phyloP scores from a whole-genome alignment of 208 protist genomes.

The Acanthamoeba royreba region DNA sequence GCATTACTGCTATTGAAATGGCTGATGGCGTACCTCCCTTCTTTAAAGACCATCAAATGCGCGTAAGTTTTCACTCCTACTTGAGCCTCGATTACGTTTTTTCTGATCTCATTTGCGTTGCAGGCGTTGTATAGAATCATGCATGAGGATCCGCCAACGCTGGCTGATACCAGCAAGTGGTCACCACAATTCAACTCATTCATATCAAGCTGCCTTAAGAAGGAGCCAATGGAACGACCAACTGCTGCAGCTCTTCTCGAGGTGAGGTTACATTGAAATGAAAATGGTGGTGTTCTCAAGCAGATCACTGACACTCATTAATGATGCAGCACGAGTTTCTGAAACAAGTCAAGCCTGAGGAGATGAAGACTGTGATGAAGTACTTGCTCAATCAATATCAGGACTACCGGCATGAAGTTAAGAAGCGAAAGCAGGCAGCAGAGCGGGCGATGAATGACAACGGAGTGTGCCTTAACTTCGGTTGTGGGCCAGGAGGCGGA shows the following conservation, averaged over 20 bases:
- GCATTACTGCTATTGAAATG: conserved; percentile 89
- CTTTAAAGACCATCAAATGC: conserved; percentile 83
- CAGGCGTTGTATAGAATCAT: background rate
- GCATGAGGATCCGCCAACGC: conserved; percentile 42
- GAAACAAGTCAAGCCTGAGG: background rate
- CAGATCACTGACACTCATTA: background rate
- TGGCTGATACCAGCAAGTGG: conserved; percentile 43
- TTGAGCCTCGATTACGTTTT: background rate
- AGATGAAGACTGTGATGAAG: background rate
- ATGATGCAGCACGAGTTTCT: background rate
- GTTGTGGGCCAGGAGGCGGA: background rate
- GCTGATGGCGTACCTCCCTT: conserved; percentile 81
- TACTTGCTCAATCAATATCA: background rate
- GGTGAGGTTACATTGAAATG: background rate
- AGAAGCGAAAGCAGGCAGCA: background rate
- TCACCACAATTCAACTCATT: conserved; percentile 65
- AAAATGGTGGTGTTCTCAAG: background rate
- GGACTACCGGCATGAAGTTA: background rate
- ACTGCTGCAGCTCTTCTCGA: conserved; percentile 46
- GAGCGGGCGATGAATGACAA: background rate
- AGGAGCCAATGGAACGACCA: conserved; percentile 57
- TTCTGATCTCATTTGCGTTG: background rate
- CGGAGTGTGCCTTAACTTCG: background rate
- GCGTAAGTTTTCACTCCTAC: conserved; percentile 65
- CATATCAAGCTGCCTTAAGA: conserved; percentile 57